Evolutionary conservation across 2,329 filamentous ascomycete genomes (phyloP), one percentile per base, ranked within the genome.

Genomic region (Diplocarpon mali): DNA sequence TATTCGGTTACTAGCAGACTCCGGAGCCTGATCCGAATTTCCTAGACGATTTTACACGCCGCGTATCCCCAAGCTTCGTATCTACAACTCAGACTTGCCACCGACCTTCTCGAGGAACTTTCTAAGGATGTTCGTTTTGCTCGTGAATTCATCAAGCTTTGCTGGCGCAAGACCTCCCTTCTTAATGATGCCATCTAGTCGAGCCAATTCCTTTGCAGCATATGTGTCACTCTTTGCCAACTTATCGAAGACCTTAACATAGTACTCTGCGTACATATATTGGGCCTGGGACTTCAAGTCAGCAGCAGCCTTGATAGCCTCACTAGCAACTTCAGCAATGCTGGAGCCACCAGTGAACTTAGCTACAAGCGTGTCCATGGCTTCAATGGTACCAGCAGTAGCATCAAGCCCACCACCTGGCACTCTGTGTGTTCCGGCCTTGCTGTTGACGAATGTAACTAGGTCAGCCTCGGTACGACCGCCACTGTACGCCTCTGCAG

Each of bases 181-280:
- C 67, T 77, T 75, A 51, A 95, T 69, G 55, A 96, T 76, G 55
- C 82, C 79, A 57, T 86, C 75, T 50, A 96, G 72, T 52, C 90
- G 78, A 49, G 79, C 73, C 51, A 89, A 71, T 73, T 96, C 90
- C 78, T 95, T 96, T 62, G 77, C 69, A 39, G 80, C 86, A 61
- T 86, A 95, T 42, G 72, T 81, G 50, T 83, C 73, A 68, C 83
- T 93, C 65, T 81, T 72, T 62, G 70, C 73, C 52, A 92, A 69
- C 78, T 95, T 96, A 63, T 85, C 78, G 49, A 92, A 83, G 44
- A 94, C 88, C 64, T 85, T 86, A 64, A 92, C 72, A 66, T 98
- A 96, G 76, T 98, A 98, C 67, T 89, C 76, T 38, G 86, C 86
- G 62, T 90, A 94, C 71, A 85, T 86, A 65, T 82, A 66, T 65